Conservation (phyloP, 1,139 yeast species). For the Pichia sorboxylosa region DNA sequence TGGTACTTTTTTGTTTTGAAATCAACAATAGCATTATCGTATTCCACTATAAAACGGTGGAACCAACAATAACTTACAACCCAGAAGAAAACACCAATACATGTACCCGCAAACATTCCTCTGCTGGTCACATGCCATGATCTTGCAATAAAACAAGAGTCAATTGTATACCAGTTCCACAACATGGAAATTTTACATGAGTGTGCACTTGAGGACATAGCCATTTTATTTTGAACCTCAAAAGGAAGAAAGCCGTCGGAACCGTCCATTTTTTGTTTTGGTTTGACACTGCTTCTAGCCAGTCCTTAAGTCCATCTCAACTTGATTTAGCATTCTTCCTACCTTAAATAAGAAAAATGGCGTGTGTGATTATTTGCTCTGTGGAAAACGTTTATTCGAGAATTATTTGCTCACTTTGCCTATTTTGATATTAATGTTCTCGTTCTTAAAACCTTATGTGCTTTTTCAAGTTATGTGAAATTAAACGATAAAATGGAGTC, state of each 20-base stretch:
- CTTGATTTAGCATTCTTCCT: too few relatives aligned
- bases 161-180: slow-evolving; percentile 52
- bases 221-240: slow-evolving; percentile 11
- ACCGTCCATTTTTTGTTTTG: too few relatives aligned
- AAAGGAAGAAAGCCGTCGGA: slow-evolving; percentile 3
- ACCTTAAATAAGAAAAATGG: too few relatives aligned
- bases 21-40: slow-evolving; percentile 31
- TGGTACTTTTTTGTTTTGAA: slow-evolving; percentile 9
- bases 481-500: too few relatives aligned
- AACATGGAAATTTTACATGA: slow-evolving; percentile 27
- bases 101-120: slow-evolving; percentile 60
- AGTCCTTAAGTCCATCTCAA: too few relatives aligned
- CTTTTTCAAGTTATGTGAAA: too few relatives aligned
- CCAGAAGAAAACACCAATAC: slow-evolving; percentile 51
- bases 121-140: slow-evolving; percentile 52
- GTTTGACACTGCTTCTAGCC: too few relatives aligned
- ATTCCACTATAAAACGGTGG: slow-evolving; percentile 45
- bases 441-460: too few relatives aligned
- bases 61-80: slow-evolving; percentile 49
- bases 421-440: too few relatives aligned
- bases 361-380: too few relatives aligned
- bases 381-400: too few relatives aligned
- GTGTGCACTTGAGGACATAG: slow-evolving; percentile 6
- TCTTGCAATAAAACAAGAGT: slow-evolving; percentile 50
- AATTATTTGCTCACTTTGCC: too few relatives aligned